Base-by-base conservation (phyloP, 2,329 filamentous ascomycete genomes). In the Penicillium paneum region DNA sequence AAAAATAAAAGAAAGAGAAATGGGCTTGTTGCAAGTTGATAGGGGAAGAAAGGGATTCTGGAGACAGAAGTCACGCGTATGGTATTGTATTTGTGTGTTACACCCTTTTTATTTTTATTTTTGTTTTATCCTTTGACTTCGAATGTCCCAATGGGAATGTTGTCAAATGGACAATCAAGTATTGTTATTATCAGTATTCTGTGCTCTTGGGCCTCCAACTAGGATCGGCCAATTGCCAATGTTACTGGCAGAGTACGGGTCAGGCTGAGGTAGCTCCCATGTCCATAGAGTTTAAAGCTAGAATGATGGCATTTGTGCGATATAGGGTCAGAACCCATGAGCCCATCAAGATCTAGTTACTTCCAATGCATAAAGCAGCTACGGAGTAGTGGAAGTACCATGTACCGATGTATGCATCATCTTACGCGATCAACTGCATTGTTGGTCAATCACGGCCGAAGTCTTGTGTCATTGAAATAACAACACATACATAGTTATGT, bases 61-160 rank as follows among this genome's bases (percentile, higher is more conserved):
- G 50, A 35, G 39, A n/a, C n/a, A 42, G 39, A 45, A 50, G 52
- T 54, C 52, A 54, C 52, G 52, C 52, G 52, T 54, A 54, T 44
- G 38, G 52, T 54, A 54, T 36, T 43, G 46, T 54, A 53, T 53
- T 52, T 34, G 31, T 36, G 50, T 41, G 50, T 53, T 48, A 53
- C 50, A 53, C 43, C 32, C 42, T 52, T 15, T 28, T 39, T 26
- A 24, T 31, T 26, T 50, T 24, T 17, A n/a, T 15, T 17, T 12
- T 26, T 3, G 5, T 11, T n/a, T 12, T 35, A n/a, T 11, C 31
- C 7, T 31, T 17, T 31, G 13, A 45, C 19, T 34, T 13, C 7
- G 29, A 19, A 31, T 43, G 11, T 45, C 5, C 19, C 13, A 34
- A 24, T 44, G 4, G 19, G 12, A 32, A n/a, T 44, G 11, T 21